These are phyloP conservation scores for Excoecaria agallocha DNA, from an alignment of 345 rosid species.

Conservation along the genomic window DNA sequence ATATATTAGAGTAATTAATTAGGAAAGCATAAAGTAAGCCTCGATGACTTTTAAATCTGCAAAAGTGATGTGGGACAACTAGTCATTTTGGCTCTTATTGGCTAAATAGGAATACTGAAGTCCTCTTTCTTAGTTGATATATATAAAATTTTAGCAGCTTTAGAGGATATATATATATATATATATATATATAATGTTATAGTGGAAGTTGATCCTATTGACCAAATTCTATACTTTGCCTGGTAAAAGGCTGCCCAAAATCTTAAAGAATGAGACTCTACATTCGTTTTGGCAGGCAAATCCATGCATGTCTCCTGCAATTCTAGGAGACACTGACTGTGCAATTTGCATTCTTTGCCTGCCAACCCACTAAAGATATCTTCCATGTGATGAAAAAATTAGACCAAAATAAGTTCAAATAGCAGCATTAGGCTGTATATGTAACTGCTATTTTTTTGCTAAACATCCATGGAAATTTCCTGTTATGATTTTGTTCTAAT, in stretches of 20 bases:
- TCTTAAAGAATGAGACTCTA: neutral
- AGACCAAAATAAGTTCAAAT: too few relatives aligned
- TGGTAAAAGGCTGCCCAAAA: neutral
- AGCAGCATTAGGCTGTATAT: too few relatives aligned
- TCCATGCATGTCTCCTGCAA: constrained; percentile 1
- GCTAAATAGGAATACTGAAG: neutral
- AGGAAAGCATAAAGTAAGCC: too few relatives aligned
- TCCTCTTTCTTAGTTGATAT: too few relatives aligned
- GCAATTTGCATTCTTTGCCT: neutral
- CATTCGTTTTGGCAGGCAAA: constrained; percentile 7
- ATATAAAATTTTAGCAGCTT: too few relatives aligned
- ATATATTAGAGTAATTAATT: too few relatives aligned
- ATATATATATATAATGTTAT: neutral
- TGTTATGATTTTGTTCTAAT: neutral
- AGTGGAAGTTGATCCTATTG: neutral
- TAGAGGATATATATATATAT: too few relatives aligned
- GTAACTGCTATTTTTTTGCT: too few relatives aligned
- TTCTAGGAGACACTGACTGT: neutral
- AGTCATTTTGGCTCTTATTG: neutral
- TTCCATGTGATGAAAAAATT: neutral
- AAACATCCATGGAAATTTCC: neutral
- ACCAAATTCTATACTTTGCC: neutral
- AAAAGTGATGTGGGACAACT: neutral
- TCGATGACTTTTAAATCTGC: too few relatives aligned
- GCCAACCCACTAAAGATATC: neutral